These are phyloP conservation scores for Yamadazyma mexicana DNA, from an alignment of 1,139 yeast species.

Conservation along the genomic window DNA sequence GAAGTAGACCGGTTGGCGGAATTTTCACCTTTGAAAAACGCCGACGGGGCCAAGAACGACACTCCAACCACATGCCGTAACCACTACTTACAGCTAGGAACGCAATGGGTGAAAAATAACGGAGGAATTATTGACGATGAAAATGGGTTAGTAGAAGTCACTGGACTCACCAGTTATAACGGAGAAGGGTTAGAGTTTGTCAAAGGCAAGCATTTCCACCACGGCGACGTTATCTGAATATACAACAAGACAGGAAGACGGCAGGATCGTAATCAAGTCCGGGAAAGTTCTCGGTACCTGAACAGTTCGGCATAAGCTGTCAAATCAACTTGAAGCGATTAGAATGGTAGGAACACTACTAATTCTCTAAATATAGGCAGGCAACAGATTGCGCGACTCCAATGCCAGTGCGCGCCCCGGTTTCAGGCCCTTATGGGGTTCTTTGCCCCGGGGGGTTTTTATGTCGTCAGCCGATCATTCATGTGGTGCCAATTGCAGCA, in stretches of 20 bases:
- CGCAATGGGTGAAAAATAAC: conserved; percentile 69
- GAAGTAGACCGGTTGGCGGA: conserved; percentile 87
- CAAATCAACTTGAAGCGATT: too few species aligned
- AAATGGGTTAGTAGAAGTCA: conserved; percentile 67
- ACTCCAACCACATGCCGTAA: conserved; percentile 80
- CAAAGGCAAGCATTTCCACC: conserved; percentile 49
- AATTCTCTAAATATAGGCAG: too few species aligned
- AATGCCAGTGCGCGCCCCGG: too few species aligned
- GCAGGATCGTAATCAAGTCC: too few species aligned
- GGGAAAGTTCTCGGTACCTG: too few species aligned
- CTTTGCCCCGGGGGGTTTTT: too few species aligned
- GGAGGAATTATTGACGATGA: conserved; percentile 62
- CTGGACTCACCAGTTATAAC: conserved; percentile 69
- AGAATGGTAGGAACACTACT: too few species aligned
- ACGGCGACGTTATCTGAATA: conserved; percentile 40
- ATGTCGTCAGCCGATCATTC: too few species aligned
- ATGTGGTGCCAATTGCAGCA: not conserved
- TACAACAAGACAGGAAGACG: too few species aligned
- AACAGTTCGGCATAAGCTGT: too few species aligned
- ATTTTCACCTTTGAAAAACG: conserved; percentile 93
- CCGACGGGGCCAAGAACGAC: conserved; percentile 77
- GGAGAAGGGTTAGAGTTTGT: conserved; percentile 80
- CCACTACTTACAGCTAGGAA: conserved; percentile 66
- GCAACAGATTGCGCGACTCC: too few species aligned
- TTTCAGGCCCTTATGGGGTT: too few species aligned